These are phyloP conservation scores for Penium margaritaceum DNA, from an alignment of 139 green algal genomes.

Conservation along the genomic window DNA sequence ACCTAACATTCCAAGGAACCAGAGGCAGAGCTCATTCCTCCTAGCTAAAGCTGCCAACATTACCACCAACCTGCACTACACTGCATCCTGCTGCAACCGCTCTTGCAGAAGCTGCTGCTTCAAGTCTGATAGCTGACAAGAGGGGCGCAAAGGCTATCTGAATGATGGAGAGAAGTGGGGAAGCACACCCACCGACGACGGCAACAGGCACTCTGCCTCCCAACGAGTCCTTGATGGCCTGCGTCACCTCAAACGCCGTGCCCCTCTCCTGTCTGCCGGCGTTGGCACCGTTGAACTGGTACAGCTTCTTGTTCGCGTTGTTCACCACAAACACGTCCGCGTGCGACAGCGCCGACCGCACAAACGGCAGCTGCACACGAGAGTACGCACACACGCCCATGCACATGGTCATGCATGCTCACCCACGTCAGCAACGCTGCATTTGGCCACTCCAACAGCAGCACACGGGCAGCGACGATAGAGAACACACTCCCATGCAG, in stretches of 20 bases:
- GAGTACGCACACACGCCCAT: too few relatives aligned
- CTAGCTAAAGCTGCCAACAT: too few relatives aligned
- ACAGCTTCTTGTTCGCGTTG: conserved; percentile 25
- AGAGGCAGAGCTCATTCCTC: too few relatives aligned
- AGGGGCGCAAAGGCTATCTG: too few relatives aligned
- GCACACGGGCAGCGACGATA: not conserved
- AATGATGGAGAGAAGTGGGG: not conserved
- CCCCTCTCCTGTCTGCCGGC: conserved; percentile 15
- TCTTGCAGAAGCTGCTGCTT: too few relatives aligned
- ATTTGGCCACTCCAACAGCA: not conserved
- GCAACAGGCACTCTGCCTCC: conserved; percentile 5
- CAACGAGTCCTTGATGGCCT: conserved; percentile 9
- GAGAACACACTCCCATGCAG: not conserved
- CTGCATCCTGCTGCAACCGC: too few relatives aligned
- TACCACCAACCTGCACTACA: too few relatives aligned
- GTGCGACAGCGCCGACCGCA: conserved; percentile 24
- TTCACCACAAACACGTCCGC: conserved; percentile 38
- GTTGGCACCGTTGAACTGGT: conserved; percentile 42
- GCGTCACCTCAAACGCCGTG: conserved; percentile 16
- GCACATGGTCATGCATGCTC: too few relatives aligned
- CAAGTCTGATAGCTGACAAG: too few relatives aligned
- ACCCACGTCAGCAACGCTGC: not conserved
- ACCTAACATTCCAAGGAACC: too few relatives aligned
- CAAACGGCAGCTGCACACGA: conserved; percentile 28
- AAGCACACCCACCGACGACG: conserved; percentile 15